Evolutionary conservation across 768 basidiomycete genomes (phyloP), one percentile per base, ranked within the genome.

Genomic region (Serendipita indica): DNA sequence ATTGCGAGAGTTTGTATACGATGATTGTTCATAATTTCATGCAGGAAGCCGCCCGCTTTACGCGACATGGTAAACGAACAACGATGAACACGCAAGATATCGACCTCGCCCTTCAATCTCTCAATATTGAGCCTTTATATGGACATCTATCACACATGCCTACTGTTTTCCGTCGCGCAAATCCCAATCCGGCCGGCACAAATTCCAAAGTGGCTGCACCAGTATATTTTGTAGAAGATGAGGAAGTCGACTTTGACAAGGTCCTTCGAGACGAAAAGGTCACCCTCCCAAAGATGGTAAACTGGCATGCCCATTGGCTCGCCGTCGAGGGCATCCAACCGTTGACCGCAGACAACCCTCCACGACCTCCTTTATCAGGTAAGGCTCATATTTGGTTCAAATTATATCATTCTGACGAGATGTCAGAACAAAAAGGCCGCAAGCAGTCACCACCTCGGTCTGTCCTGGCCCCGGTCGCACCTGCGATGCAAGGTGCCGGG

Each of bases 321-420:
- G 93, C 93, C 0, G 91, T 99, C 35, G 96, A 99, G 65, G 96
- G 96, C 25, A 87, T 99, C 12, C 96, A 98, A 66, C 93, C 94
- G 0, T 78, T 90, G n/a, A 87, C 94, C 54, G 89, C 89, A 12
- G 90, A 96, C 68, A 98, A 98, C 68, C 92, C 92, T 0, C 85
- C 89, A n/a, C 63, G 62, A 22, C 28, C 45, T 10, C 33, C 61
- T 22, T 33, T 45, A 49, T 30, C 58, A 14, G 39, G 37, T 25
- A 57, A 54, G 13, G 14, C 32, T 25, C n/a, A 16, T 18, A 20
- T 6, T 22, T 39, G 34, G 22, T 12, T 20, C 32, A 27, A 16
- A 7, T 18, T 18, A 39, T n/a, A 82, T 84, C 1, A 74, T 86
- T 41, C 82, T n/a, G n/a, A n/a, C n/a, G n/a, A n/a, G n/a, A n/a